Evolutionary conservation across 768 basidiomycete species (phyloP).

Genomic region (Mycena belliarum): DNA sequence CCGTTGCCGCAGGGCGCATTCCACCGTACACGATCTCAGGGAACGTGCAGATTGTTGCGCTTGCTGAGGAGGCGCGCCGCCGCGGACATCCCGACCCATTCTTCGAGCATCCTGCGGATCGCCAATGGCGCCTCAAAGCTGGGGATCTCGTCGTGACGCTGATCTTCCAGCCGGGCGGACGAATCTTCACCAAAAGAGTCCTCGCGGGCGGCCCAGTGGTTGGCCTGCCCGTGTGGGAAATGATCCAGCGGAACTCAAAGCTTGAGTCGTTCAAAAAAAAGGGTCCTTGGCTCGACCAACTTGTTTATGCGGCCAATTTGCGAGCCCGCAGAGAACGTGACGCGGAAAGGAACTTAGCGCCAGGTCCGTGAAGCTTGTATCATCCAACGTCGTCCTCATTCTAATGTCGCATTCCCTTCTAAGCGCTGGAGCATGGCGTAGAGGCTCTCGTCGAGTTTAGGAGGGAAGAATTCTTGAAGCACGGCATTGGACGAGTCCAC

Average conservation of each 20-base stretch:
- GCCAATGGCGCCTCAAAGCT: background rate
- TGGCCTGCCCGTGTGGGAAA: background rate
- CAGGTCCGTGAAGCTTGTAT: no score
- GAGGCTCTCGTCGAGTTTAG: background rate
- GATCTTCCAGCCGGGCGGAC: background rate
- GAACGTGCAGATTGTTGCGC: background rate
- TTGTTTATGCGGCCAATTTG: background rate
- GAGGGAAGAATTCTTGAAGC: background rate
- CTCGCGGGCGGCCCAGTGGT: background rate
- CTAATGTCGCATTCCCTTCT: no score
- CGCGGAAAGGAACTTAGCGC: background rate
- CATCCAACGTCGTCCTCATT: no score
- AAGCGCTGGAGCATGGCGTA: background rate
- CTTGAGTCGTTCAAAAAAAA: background rate
- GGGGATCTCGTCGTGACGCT: background rate
- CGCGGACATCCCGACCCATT: background rate
- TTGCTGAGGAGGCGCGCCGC: background rate
- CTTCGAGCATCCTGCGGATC: constrained; percentile 5
- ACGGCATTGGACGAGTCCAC: background rate
- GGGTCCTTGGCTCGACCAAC: background rate
- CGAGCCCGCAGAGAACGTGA: background rate
- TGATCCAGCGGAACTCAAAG: background rate
- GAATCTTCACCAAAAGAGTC: background rate
- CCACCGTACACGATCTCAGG: background rate
- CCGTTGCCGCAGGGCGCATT: background rate